Evolutionary conservation across 305 asterid species (phyloP).

Genomic region (Fraxinus floribunda): DNA sequence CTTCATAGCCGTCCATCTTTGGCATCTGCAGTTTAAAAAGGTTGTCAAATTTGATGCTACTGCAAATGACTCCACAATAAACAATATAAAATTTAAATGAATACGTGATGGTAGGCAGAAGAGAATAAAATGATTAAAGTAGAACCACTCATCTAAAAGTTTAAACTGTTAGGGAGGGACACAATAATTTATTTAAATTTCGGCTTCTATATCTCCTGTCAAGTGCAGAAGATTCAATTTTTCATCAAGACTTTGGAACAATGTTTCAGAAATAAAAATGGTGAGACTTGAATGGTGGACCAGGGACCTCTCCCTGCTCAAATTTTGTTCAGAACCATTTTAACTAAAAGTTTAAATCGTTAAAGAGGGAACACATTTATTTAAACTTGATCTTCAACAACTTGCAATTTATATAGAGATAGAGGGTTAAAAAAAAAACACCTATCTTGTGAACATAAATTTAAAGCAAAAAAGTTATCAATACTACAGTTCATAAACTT

Average conservation of each 20-base stretch:
- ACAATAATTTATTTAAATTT: not conserved
- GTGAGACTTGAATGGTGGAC: not conserved
- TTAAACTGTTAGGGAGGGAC: not conserved
- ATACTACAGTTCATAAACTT: slow-evolving; percentile 29
- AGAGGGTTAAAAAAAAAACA: not conserved
- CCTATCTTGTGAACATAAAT: not conserved
- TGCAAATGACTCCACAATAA: not conserved
- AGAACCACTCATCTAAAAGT: not conserved
- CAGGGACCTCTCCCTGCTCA: not conserved
- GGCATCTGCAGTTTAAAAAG: slow-evolving; percentile 62
- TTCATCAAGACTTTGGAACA: not conserved
- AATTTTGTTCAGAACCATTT: not conserved
- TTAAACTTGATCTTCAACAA: not conserved
- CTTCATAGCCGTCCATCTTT: slow-evolving; percentile 96
- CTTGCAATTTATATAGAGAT: not conserved
- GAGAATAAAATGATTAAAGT: not conserved
- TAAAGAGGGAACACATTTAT: not conserved
- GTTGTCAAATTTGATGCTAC: not conserved
- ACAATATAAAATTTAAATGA: not conserved
- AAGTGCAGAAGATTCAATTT: not conserved
- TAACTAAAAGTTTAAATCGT: not conserved
- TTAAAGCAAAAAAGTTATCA: not conserved
- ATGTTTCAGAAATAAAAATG: not conserved
- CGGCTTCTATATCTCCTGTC: not conserved
- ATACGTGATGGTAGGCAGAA: not conserved